Conservation (phyloP, 345 rosid genomes). For the Laguncularia racemosa region DNA sequence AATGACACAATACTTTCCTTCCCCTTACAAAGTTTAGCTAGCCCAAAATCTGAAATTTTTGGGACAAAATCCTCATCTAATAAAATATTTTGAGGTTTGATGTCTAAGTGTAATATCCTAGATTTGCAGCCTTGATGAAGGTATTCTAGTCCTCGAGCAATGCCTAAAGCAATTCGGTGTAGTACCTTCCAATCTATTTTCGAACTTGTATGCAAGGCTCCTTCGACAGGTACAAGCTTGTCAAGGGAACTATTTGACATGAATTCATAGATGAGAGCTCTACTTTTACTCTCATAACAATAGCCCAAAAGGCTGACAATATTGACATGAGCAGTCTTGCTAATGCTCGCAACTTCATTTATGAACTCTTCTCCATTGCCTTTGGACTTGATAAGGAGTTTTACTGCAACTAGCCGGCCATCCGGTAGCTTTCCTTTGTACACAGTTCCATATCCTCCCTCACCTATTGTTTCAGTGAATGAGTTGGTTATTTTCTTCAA, state of each 20-base stretch:
- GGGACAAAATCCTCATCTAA: constrained; percentile 27
- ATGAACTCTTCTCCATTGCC: constrained; percentile 27
- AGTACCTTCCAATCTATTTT: constrained; percentile 11
- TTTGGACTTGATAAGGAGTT: constrained; percentile 12
- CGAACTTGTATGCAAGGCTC: neutral
- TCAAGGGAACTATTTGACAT: constrained; percentile 18
- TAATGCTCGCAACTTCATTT: constrained; percentile 31
- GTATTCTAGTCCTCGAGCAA: constrained; percentile 45
- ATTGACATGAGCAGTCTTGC: constrained; percentile 14
- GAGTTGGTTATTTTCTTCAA: constrained; percentile 9
- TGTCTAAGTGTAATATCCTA: constrained; percentile 42
- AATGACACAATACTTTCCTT: constrained; percentile 28
- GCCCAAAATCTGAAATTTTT: constrained; percentile 46
- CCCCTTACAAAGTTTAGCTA: constrained; percentile 31
- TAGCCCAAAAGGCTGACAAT: constrained; percentile 26
- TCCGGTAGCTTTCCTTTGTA: constrained; percentile 27
- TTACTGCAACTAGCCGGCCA: constrained; percentile 27
- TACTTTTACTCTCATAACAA: constrained; percentile 18
- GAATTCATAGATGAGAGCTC: constrained; percentile 15
- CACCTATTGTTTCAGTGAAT: constrained; percentile 21
- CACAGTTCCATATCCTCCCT: constrained; percentile 31
- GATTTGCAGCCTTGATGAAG: constrained; percentile 44
- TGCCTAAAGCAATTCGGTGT: constrained; percentile 15
- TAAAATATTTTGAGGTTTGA: constrained; percentile 40
- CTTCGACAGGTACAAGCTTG: constrained; percentile 4